Evolutionary conservation across 2,329 filamentous ascomycete genomes (phyloP), one percentile per base, ranked within the genome.

Genomic region (Penicillium concentricum): DNA sequence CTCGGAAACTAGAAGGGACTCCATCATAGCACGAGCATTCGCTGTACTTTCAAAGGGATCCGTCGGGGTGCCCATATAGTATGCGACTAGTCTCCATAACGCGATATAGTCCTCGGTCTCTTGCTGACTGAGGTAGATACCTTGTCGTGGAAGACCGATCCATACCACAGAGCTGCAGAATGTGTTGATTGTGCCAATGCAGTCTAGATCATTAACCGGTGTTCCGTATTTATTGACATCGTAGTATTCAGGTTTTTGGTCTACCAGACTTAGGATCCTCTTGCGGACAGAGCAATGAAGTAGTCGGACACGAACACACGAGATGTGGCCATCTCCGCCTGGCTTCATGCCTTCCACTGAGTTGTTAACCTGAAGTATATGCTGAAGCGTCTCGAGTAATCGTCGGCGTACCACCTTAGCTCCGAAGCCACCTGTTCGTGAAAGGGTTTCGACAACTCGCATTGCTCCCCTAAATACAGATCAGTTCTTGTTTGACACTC

Each of bases 151-250:
- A 5, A 92, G 79, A 24, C 83, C 83, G 26, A 90, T 69, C 80
- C 84, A 92, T 58, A 92, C 80, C 2, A 91, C 72, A 0, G 83
- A 82, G 0, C 85, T 80, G 0, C 85, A 89, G 72, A 93, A 93
- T 1, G 84, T 85, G 35, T 79, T 80, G 58, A 92, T 87, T 2
- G 90, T 92, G 12, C 80, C 87, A 34, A 92, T 84, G 56, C 82
- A 84, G 71, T 93, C 89, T 2, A 93, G 80, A 64, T 92, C 87
- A 64, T 89, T 92, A 69, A 92, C 86, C 5, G 88, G 88, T 3
- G 88, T 77, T 3, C 88, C 88, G 68, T 78, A 82, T 37, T 79
- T 73, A 18, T 80, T 72, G 0, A 84, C 70, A 60, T 85, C 78
- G 72, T 86, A 91, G 72, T 91, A 91, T 2, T 76, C 77, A 0